A percentile compares a stretch with the other conserved stretches of the same genome.
These are phyloP conservation scores for Ceratobasidium sp. DNA, from an alignment of 1,284 basidiomycete genomes.

Conservation along the genomic window DNA sequence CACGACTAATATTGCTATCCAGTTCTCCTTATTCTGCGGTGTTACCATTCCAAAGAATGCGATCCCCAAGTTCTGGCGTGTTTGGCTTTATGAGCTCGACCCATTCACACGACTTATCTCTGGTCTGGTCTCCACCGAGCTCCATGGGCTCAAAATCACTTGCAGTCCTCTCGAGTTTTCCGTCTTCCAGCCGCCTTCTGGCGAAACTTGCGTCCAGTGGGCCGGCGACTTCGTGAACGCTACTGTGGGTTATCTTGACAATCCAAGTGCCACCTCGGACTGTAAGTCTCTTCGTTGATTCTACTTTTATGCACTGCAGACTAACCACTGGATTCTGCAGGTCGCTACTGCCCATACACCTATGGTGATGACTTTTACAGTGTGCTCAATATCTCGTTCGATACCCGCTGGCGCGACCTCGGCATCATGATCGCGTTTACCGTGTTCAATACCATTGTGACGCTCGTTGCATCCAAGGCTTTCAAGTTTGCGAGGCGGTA, in stretches of 20 bases:
- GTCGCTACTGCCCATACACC: constrained; percentile 52
- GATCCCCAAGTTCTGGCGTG: constrained; percentile 78
- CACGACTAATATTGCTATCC: too few species aligned
- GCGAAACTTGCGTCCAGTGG: constrained; percentile 82
- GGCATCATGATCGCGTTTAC: constrained; percentile 76
- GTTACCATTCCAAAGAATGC: constrained; percentile 69
- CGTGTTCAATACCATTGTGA: constrained; percentile 80
- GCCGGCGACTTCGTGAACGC: constrained; percentile 74
- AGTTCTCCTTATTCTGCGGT: constrained; percentile 81
- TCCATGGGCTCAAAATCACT: constrained; percentile 78
- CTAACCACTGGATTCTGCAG: not conserved
- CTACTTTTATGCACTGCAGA: too few species aligned
- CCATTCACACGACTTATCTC: constrained; percentile 77
- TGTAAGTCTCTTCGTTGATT: constrained; percentile 66
- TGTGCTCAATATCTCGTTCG: constrained; percentile 78
- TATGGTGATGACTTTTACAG: constrained; percentile 78
- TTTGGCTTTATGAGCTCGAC: constrained; percentile 75
- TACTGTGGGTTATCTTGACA: constrained; percentile 84
- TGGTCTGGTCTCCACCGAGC: constrained; percentile 83
- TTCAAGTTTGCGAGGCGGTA: constrained; percentile 78
- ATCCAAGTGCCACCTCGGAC: constrained; percentile 69
- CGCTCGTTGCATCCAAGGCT: constrained; percentile 81
- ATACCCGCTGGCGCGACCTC: constrained; percentile 78
- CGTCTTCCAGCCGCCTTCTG: constrained; percentile 77
- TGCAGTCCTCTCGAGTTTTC: constrained; percentile 80